These are phyloP conservation scores for Ballota nigra DNA, from an alignment of 257 asterid genomes.

Conservation along the genomic window DNA sequence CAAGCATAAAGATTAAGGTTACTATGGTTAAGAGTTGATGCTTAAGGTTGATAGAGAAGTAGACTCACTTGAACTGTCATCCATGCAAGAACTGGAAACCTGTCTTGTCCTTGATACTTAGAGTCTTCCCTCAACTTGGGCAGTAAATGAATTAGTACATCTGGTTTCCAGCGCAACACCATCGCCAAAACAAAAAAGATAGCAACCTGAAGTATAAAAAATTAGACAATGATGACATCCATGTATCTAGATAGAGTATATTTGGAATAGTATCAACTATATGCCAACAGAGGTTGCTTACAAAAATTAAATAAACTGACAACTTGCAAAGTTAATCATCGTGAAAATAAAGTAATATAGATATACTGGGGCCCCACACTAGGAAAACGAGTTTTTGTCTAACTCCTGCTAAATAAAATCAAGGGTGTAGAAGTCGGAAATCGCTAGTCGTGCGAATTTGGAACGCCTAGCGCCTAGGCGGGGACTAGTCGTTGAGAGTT, in stretches of 20 bases:
- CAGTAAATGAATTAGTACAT: slow-evolving; percentile 47
- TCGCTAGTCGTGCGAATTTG: too few species aligned
- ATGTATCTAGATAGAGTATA: neutral
- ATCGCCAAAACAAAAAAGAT: slow-evolving; percentile 62
- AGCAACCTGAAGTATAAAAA: slow-evolving; percentile 59
- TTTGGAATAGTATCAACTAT: neutral
- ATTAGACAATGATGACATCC: neutral
- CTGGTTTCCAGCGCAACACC: slow-evolving; percentile 80
- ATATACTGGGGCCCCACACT: too few species aligned
- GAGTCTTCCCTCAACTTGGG: slow-evolving; percentile 56
- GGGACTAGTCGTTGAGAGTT: too few species aligned
- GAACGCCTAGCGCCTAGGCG: too few species aligned
- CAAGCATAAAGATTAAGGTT: slow-evolving; percentile 6
- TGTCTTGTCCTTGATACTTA: slow-evolving; percentile 82
- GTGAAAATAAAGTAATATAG: too few species aligned
- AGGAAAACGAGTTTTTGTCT: too few species aligned
- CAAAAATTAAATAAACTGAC: neutral
- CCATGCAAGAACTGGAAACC: slow-evolving; percentile 65
- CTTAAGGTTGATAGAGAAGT: neutral
- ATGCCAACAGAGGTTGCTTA: neutral
- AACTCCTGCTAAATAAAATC: too few species aligned
- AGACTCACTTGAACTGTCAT: slow-evolving; percentile 65
- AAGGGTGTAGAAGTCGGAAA: too few species aligned
- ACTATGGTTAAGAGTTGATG: neutral
- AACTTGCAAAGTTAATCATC: too few species aligned